Evolutionary conservation across 352 stramenopile genomes (phyloP), one percentile per base, ranked within the genome.

Genomic region (Pythium oligandrum): DNA sequence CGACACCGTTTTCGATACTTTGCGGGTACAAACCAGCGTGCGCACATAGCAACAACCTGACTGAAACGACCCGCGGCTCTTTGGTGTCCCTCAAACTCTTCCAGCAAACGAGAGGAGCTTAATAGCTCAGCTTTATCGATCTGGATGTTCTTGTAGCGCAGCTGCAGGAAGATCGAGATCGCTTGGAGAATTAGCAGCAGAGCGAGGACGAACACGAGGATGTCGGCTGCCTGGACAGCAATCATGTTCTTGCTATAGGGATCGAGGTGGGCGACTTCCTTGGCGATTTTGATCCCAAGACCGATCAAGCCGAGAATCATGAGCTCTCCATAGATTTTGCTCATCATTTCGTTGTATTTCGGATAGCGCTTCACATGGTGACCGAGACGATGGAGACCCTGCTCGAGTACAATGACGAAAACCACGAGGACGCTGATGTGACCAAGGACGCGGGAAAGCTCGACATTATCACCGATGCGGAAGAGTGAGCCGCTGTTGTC

Each of bases 311-410:
- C 66, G n/a, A 64, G 51, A 48, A 59, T 64, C 57, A 59, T 59
- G 31, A 64, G 46, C 37, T 64, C 59, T 37, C 58, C 30, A 12
- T 54, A 86, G 9, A 64, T 66, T 44, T 86, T 88, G 4, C 59
- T 73, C 26, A 86, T 51, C 70, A 88, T 88, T 30, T 86, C 69
- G 48, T 80, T 52, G 54, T 85, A 88, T 53, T 86, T 88, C 10
- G 70, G 71, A 48, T 77, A 82, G 30, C 56, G 61, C 3, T 69
- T 52, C 26, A 84, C 55, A 48, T 68, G 58, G 54, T 83, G 69
- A 36, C 86, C 71, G 6, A 83, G 54, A 11, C 58, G 39, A 44
- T 88, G 75, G 48, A 88, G 67, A 26, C 44, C 46, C 2, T 63
- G 53, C 47, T 88, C 77, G 12, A 88, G 68, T 12, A 76, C 10